Conservation (phyloP, 2,329 filamentous ascomycete genomes). For the Raffaelea arxii region DNA sequence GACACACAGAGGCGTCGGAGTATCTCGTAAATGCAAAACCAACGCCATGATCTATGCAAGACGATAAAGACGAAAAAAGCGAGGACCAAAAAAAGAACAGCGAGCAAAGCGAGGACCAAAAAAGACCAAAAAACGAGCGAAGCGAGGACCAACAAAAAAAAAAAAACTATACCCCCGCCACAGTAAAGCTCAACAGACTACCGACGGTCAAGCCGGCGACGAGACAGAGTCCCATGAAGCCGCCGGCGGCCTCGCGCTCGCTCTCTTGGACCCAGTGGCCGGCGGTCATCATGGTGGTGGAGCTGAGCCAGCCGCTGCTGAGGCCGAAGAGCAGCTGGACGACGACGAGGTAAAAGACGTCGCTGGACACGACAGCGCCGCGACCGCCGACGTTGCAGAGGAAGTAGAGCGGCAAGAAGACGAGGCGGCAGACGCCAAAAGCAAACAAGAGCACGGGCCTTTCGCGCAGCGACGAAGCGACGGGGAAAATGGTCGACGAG, state of each 20-base stretch:
- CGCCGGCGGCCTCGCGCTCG: constrained; percentile 80
- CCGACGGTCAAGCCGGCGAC: constrained; percentile 73
- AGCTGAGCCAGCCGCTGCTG: constrained; percentile 79
- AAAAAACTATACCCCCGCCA: constrained; percentile 32
- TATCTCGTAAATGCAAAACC: not conserved
- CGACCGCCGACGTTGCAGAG: constrained; percentile 78
- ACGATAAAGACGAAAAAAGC: not conserved
- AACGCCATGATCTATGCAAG: not conserved
- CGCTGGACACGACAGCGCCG: constrained; percentile 66
- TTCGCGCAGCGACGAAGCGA: constrained; percentile 41
- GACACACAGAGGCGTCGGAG: not conserved
- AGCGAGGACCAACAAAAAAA: not conserved
- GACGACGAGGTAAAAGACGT: constrained; percentile 76
- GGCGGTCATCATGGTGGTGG: constrained; percentile 85
- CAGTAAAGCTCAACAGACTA: constrained; percentile 81
- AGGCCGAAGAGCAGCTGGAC: constrained; percentile 79
- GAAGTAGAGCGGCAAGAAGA: constrained; percentile 75
- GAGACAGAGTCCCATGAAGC: constrained; percentile 90
- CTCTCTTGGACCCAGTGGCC: constrained; percentile 69
- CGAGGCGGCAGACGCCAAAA: constrained; percentile 53
- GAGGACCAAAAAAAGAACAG: not conserved
- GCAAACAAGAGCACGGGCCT: constrained; percentile 59
- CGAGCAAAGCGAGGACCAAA: not conserved
- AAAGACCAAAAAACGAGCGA: not conserved
- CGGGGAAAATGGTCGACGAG: constrained; percentile 50